Evolutionary conservation across 345 rosid genomes (phyloP).

Genomic region (Camelina laxa): DNA sequence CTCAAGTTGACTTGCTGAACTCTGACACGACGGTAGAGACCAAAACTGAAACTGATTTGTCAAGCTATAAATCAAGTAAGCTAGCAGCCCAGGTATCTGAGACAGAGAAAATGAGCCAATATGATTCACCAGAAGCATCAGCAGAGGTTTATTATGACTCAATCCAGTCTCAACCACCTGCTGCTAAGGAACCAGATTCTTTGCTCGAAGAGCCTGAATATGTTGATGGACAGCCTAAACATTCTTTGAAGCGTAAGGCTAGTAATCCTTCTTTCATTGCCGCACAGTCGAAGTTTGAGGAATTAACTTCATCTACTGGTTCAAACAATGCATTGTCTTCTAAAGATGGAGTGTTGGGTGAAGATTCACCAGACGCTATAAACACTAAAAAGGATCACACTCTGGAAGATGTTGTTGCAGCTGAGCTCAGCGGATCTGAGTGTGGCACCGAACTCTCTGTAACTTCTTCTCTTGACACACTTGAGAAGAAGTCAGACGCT

Average conservation of each 20-base stretch:
- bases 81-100: constrained; percentile 39
- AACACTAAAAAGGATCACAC: constrained; percentile 40
- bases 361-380: constrained; percentile 44
- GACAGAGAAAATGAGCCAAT: constrained; percentile 44
- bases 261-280: constrained; percentile 74
- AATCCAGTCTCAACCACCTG: constrained; percentile 45
- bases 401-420: constrained; percentile 50
- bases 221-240: constrained; percentile 61
- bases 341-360: constrained; percentile 50
- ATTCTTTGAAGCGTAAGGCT: constrained; percentile 64
- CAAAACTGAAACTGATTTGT: constrained; percentile 51
- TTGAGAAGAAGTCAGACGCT: constrained; percentile 63
- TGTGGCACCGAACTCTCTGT: constrained; percentile 92
- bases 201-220: constrained; percentile 47
- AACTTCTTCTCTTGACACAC: constrained; percentile 87
- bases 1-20: constrained; percentile 47
- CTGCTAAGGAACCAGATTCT: constrained; percentile 42
- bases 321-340: constrained; percentile 48
- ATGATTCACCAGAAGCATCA: constrained; percentile 49
- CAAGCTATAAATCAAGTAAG: constrained; percentile 46
- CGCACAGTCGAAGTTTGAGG: constrained; percentile 83
- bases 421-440: constrained; percentile 68
- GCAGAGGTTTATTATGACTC: constrained; percentile 42
- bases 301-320: constrained; percentile 54
- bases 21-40: constrained; percentile 39